Percentiles rank a stretch among this genome's conserved stretches.
Conservation (phyloP, 2,329 filamentous ascomycete species). For the Dryadomyces quercivorus region DNA sequence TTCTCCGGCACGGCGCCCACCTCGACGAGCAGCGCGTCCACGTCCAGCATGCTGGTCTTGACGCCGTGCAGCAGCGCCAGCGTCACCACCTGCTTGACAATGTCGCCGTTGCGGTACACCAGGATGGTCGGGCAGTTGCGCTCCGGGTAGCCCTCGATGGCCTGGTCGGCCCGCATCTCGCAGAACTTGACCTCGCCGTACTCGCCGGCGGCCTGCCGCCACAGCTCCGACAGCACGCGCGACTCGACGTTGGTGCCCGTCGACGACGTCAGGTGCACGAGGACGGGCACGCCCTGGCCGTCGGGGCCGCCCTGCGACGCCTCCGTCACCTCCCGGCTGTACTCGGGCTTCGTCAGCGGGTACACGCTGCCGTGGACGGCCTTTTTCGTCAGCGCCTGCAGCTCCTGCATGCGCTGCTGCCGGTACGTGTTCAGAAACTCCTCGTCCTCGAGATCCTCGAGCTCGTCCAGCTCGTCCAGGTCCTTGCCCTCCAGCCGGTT, state of each 20-base stretch:
- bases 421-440: conserved; percentile 80
- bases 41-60: conserved; percentile 56
- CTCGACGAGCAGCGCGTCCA: conserved; percentile 72
- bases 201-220: conserved; percentile 69
- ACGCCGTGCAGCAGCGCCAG: conserved; percentile 66
- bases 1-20: conserved; percentile 67
- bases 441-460: conserved; percentile 94
- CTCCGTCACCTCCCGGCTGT: conserved; percentile 81
- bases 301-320: conserved; percentile 38
- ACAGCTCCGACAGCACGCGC: conserved; percentile 69
- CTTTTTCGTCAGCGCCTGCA: conserved; percentile 62
- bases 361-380: conserved; percentile 84
- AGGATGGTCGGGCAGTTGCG: conserved; percentile 88
- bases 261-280: conserved; percentile 74
- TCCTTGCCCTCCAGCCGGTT: conserved; percentile 91
- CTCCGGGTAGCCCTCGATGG: conserved; percentile 94
- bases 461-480: conserved; percentile 80
- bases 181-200: conserved; percentile 97
- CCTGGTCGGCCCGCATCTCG: conserved; percentile 82
- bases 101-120: conserved; percentile 85
- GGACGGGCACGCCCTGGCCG: conserved; percentile 38
- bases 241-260: conserved; percentile 76
- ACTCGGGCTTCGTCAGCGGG: conserved; percentile 88
- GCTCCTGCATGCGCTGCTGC: conserved; percentile 74
- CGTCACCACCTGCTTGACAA: conserved; percentile 85